Percentiles rank a stretch among this genome's conserved stretches.
These are phyloP conservation scores for Trypanosoma rangeli DNA, from an alignment of 208 protist species.

Conservation along the genomic window DNA sequence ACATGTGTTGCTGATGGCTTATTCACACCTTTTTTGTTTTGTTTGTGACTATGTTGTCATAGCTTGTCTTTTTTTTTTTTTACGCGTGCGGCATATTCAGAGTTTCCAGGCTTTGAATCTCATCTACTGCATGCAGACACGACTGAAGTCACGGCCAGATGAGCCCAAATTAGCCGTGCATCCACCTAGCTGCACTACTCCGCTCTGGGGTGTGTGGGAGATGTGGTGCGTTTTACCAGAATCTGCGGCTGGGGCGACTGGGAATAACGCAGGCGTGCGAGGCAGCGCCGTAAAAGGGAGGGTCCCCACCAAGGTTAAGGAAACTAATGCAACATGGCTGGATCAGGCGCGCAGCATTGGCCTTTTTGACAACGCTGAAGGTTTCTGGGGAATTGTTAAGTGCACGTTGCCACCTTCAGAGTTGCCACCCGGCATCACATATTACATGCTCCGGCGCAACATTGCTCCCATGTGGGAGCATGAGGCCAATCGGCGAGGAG, in stretches of 20 bases:
- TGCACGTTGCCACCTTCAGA: constrained; percentile 79
- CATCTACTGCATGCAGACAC: constrained; percentile 20
- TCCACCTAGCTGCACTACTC: constrained; percentile 37
- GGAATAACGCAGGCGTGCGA: background rate
- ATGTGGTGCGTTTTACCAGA: constrained; percentile 81
- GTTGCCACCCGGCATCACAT: constrained; percentile 69
- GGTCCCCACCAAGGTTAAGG: background rate
- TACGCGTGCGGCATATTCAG: constrained; percentile 1
- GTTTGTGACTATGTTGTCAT: constrained; percentile 17
- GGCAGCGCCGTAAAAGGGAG: constrained; percentile 17
- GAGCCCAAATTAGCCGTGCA: constrained; percentile 27
- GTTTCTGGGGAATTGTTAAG: constrained; percentile 79
- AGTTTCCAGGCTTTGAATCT: background rate
- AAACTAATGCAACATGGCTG: constrained; percentile 59
- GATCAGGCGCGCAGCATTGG: constrained; percentile 79
- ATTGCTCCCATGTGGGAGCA: constrained; percentile 93
- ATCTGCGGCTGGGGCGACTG: constrained; percentile 15
- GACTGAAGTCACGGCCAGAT: constrained; percentile 10
- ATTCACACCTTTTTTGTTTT: background rate
- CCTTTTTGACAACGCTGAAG: constrained; percentile 88
- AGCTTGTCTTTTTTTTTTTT: constrained; percentile 23
- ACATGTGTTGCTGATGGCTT: background rate
- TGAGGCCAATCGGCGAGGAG: constrained; percentile 85
- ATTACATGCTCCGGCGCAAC: constrained; percentile 88
- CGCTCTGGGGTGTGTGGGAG: constrained; percentile 92